A percentile compares a stretch with the other conserved stretches of the same genome.
These are phyloP conservation scores for Lolium perenne DNA, from an alignment of 176 grass and related monocot genomes.

Conservation along the genomic window DNA sequence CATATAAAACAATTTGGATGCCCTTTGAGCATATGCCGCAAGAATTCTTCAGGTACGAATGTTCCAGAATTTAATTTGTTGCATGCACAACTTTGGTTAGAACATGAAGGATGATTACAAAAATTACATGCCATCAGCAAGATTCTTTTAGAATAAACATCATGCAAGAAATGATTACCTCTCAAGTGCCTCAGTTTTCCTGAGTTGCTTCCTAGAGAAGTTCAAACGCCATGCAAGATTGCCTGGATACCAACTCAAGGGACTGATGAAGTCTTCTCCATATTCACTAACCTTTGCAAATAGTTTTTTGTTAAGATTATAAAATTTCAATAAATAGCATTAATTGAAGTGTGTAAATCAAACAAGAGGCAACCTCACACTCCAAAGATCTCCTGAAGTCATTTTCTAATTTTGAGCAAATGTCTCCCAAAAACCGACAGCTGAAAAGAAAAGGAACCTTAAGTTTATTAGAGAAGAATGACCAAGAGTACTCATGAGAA, in stretches of 20 bases:
- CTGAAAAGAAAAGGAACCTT: slow-evolving; percentile 55
- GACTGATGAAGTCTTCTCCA: slow-evolving; percentile 71
- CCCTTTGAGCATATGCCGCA: slow-evolving; percentile 7
- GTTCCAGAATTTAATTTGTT: slow-evolving; percentile 11
- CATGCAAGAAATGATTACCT: slow-evolving; percentile 56
- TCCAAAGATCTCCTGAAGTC: slow-evolving; percentile 73
- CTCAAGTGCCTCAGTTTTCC: slow-evolving; percentile 86
- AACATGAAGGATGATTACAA: background rate
- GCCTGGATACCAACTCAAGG: slow-evolving; percentile 86
- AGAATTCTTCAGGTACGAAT: background rate
- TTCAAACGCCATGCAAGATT: slow-evolving; percentile 98
- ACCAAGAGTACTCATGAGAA: background rate
- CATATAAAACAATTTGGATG: background rate
- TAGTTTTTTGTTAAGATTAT: slow-evolving; percentile 28
- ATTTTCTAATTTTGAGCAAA: slow-evolving; percentile 75
- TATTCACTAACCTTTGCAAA: slow-evolving; percentile 64
- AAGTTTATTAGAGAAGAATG: slow-evolving; percentile 8
- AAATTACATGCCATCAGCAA: slow-evolving; percentile 1
- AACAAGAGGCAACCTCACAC: slow-evolving; percentile 58
- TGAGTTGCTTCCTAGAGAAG: slow-evolving; percentile 88
- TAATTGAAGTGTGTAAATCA: slow-evolving; percentile 26
- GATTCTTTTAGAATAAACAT: slow-evolving; percentile 35
- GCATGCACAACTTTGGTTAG: slow-evolving; percentile 6
- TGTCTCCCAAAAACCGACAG: slow-evolving; percentile 73
- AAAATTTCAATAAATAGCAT: slow-evolving; percentile 3